Evolutionary conservation across 495 filamentous ascomycete genomes (phyloP).

Genomic region (Xylaria grammica): DNA sequence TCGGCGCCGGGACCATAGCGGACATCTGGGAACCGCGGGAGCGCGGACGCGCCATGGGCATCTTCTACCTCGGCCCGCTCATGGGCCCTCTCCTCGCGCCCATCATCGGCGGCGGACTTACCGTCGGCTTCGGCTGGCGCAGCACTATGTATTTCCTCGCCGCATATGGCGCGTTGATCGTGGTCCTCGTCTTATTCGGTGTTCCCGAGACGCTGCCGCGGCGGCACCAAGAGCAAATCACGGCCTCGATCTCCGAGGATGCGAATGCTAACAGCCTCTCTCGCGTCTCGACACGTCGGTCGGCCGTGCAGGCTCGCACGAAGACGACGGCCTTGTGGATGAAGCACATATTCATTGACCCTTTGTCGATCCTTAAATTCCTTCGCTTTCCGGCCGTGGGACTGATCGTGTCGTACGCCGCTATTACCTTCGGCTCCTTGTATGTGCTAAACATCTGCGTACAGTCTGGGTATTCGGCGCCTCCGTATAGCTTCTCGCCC

Average conservation of each 20-base stretch:
- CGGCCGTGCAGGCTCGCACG: conserved; percentile 58
- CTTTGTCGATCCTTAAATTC: conserved; percentile 76
- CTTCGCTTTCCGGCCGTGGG: conserved; percentile 81
- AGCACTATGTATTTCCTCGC: conserved; percentile 87
- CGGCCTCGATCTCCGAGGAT: conserved; percentile 26
- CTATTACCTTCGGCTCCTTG: conserved; percentile 79
- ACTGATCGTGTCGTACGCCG: conserved; percentile 80
- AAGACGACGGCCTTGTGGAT: conserved; percentile 56
- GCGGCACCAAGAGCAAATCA: not conserved
- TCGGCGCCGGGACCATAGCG: conserved; percentile 90
- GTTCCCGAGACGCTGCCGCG: conserved; percentile 71
- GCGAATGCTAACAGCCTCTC: conserved; percentile 39
- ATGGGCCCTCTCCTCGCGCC: conserved; percentile 82
- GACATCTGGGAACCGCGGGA: conserved; percentile 88
- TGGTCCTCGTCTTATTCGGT: conserved; percentile 67
- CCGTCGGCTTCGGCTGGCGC: conserved; percentile 76
- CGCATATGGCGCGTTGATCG: conserved; percentile 71
- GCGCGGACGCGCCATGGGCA: conserved; percentile 86
- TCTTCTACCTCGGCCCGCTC: conserved; percentile 92
- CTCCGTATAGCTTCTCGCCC: conserved; percentile 76
- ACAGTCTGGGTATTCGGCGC: conserved; percentile 70
- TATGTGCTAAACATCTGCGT: conserved; percentile 90
- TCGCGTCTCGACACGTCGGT: conserved; percentile 68
- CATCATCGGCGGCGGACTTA: conserved; percentile 82
- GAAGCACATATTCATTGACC: conserved; percentile 77